Evolutionary conservation across 2,329 filamentous ascomycete genomes (phyloP).

Genomic region (Calonectria hongkongensis): DNA sequence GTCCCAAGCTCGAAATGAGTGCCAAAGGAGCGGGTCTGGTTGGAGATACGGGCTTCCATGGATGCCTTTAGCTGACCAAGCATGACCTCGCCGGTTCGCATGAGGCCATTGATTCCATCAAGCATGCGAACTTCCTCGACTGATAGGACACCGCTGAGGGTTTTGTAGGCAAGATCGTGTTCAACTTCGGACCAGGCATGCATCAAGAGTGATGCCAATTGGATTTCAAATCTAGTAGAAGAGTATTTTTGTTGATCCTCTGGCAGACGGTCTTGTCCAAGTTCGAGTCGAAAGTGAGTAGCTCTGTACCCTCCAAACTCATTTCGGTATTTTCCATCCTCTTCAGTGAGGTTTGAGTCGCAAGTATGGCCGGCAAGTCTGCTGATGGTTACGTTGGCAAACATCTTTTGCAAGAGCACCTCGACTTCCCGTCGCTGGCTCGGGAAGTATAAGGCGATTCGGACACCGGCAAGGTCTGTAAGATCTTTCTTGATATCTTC

Average conservation of each 20-base stretch:
- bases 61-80: conserved; percentile 3
- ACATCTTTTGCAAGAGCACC: background rate
- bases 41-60: background rate
- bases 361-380: background rate
- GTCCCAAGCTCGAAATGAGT: background rate
- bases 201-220: conserved; percentile 3
- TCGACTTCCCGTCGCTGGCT: conserved; percentile 4
- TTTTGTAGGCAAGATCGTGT: conserved; percentile 5
- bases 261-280: background rate
- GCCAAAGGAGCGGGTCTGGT: background rate
- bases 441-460: background rate
- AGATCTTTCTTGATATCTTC: conserved; percentile 2
- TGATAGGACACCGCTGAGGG: background rate
- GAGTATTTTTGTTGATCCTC: background rate
- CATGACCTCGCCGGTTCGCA: conserved; percentile 4
- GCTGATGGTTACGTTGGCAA: background rate
- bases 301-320: conserved; percentile 11
- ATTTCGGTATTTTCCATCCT: background rate
- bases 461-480: conserved; percentile 1
- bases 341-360: background rate
- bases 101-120: conserved; percentile 3
- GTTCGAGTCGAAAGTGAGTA: background rate
- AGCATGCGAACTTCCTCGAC: conserved; percentile 8
- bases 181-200: conserved; percentile 4
- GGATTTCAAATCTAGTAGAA: background rate